A percentile compares a stretch with the other conserved stretches of the same genome.
Conservation (phyloP, 805 yeast species). For the Yarrowia sp. region DNA sequence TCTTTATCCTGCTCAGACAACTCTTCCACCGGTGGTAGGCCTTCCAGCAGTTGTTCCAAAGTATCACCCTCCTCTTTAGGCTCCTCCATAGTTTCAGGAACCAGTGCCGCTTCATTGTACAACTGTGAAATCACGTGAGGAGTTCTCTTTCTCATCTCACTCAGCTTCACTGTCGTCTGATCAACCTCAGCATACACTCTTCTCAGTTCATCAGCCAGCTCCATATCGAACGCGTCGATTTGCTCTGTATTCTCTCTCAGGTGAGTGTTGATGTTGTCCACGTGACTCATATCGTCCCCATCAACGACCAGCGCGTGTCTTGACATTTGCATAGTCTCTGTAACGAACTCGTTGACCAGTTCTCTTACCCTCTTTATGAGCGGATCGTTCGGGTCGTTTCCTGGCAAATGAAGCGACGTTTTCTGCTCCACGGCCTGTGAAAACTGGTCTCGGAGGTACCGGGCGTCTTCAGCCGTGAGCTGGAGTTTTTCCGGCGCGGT, state of each 20-base stretch:
- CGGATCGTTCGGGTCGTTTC: conserved; percentile 42
- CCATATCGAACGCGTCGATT: conserved; percentile 70
- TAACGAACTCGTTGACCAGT: conserved; percentile 41
- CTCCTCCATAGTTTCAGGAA: background rate
- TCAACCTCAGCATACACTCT: conserved; percentile 60
- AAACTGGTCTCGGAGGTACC: conserved; percentile 48
- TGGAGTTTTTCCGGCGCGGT: conserved; percentile 38
- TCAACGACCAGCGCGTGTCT: conserved; percentile 57
- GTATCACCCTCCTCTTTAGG: background rate
- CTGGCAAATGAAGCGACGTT: conserved; percentile 50
- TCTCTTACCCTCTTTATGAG: conserved; percentile 47
- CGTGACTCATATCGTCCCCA: conserved; percentile 46
- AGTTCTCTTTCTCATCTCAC: conserved; percentile 48
- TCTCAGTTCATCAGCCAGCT: conserved; percentile 58
- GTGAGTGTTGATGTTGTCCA: conserved; percentile 32
- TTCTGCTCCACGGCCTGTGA: conserved; percentile 45
- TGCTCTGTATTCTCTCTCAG: conserved; percentile 38
- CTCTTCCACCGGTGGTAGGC: background rate
- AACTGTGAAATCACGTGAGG: conserved; percentile 27
- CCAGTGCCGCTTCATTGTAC: background rate
- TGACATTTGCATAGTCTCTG: conserved; percentile 56
- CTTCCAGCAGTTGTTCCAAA: background rate
- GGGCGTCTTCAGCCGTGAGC: conserved; percentile 53
- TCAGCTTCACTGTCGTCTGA: conserved; percentile 55
- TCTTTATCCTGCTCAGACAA: background rate